Evolutionary conservation across 2,329 filamentous ascomycete species (phyloP).

Genomic region (Colletotrichum limetticola): DNA sequence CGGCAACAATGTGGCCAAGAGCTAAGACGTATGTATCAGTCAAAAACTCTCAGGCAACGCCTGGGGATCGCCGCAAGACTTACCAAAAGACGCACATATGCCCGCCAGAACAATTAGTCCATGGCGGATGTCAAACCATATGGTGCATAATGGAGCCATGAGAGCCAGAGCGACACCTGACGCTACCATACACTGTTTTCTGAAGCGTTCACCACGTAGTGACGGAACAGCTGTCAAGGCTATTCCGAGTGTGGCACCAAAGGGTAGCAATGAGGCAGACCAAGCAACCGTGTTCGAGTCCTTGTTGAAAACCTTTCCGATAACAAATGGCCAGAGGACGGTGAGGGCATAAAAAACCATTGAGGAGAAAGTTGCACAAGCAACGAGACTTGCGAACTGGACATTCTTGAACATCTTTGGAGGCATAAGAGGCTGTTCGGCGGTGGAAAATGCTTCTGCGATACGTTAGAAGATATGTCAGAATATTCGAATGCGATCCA

Average conservation of each 20-base stretch:
- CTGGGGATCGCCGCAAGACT: not conserved
- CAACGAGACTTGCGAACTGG: slow-evolving; percentile 51
- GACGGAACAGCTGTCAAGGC: slow-evolving; percentile 46
- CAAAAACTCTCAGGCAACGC: not conserved
- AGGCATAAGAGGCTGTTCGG: slow-evolving; percentile 53
- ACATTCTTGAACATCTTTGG: slow-evolving; percentile 53
- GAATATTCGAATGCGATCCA: too few species aligned
- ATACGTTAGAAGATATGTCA: slow-evolving; percentile 33
- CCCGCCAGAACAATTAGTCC: not conserved
- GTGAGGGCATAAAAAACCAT: slow-evolving; percentile 58
- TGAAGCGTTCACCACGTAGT: slow-evolving; percentile 44
- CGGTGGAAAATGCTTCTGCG: slow-evolving; percentile 32
- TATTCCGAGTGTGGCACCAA: not conserved
- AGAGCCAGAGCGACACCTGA: not conserved
- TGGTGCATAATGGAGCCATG: not conserved
- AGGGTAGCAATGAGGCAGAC: slow-evolving; percentile 7
- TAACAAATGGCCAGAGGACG: slow-evolving; percentile 56
- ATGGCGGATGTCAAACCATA: not conserved
- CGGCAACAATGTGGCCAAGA: slow-evolving; percentile 52
- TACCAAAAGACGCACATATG: not conserved
- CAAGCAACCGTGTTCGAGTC: slow-evolving; percentile 50
- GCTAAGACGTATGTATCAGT: slow-evolving; percentile 34
- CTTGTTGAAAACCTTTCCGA: slow-evolving; percentile 52
- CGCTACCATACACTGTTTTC: not conserved
- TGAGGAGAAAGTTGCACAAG: slow-evolving; percentile 51